Evolutionary conservation across 352 stramenopile genomes (phyloP).

Genomic region (Phytophthora pseudosyringae): DNA sequence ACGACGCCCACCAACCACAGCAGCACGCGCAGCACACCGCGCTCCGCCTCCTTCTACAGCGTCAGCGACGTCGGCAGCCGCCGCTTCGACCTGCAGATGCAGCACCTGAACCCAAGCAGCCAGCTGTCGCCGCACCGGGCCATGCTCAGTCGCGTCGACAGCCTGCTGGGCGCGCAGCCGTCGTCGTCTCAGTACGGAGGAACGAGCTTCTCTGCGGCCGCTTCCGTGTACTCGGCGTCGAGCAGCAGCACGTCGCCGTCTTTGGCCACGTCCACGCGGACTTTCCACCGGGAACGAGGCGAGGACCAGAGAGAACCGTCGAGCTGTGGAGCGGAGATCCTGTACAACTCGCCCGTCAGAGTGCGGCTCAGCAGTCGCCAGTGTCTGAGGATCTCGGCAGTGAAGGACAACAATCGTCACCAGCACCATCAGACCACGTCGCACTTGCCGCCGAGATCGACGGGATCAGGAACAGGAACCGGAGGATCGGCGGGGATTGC

Average conservation of each 20-base stretch:
- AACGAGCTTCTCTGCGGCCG: constrained; percentile 23
- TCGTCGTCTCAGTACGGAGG: constrained; percentile 27
- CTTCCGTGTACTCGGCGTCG: constrained; percentile 14
- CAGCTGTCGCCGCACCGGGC: constrained; percentile 70
- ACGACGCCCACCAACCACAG: constrained; percentile 38
- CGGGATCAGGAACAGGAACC: constrained; percentile 13
- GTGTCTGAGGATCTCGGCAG: constrained; percentile 62
- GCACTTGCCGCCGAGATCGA: constrained; percentile 36
- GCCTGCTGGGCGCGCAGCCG: constrained; percentile 43
- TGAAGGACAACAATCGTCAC: constrained; percentile 13
- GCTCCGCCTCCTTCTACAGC: constrained; percentile 36
- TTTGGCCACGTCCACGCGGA: constrained; percentile 13
- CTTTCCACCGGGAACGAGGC: constrained; percentile 32
- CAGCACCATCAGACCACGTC: constrained; percentile 19
- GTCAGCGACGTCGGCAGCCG: constrained; percentile 10
- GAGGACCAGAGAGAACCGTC: constrained; percentile 64
- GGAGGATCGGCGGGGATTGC: constrained; percentile 28
- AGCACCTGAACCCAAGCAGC: constrained; percentile 12
- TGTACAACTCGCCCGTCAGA: constrained; percentile 72
- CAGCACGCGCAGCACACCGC: constrained; percentile 35
- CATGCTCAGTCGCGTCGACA: constrained; percentile 69
- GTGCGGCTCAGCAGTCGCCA: constrained; percentile 76
- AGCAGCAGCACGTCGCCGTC: constrained; percentile 28
- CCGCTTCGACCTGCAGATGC: constrained; percentile 9
- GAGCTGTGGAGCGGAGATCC: constrained; percentile 71